Conservation (phyloP, 2,329 filamentous ascomycete species). For the Apiospora marii region DNA sequence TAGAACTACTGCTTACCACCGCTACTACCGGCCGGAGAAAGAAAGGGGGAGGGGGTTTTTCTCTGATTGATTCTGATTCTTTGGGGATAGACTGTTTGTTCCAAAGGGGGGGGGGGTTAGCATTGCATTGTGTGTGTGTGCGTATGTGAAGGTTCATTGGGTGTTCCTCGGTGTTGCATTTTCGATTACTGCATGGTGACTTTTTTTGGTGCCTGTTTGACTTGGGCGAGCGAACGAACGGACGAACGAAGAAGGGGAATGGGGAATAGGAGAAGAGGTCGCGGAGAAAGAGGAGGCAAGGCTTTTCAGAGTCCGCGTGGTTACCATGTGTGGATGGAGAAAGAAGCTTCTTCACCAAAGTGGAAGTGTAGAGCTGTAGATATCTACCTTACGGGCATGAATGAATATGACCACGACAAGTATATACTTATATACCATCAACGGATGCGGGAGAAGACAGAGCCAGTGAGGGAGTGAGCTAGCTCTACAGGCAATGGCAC, state of each 20-base stretch:
- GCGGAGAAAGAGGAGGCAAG: not conserved
- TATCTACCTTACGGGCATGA: not conserved
- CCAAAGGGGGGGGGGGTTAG: not conserved
- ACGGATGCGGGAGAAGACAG: too few relatives aligned
- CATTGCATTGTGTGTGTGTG: slow-evolving; percentile 8
- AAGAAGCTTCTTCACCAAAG: not conserved
- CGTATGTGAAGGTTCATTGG: not conserved
- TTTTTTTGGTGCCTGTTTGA: not conserved
- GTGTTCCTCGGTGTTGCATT: slow-evolving; percentile 12
- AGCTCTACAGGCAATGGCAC: too few relatives aligned
- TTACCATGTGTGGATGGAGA: not conserved
- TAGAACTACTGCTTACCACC: not conserved
- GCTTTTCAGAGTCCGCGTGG: not conserved
- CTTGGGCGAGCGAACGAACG: not conserved
- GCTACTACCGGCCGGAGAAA: not conserved
- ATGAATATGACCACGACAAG: not conserved
- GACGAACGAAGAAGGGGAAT: not conserved
- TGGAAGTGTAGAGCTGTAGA: not conserved
- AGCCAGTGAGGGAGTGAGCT: too few relatives aligned
- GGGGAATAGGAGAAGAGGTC: not conserved
- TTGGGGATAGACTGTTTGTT: slow-evolving; percentile 1
- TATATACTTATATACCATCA: not conserved
- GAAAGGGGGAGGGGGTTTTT: not conserved
- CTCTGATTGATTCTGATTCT: slow-evolving; percentile 10
- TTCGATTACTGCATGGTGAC: slow-evolving; percentile 8